Percentiles rank a stretch among this genome's conserved stretches.
phyloP scores from a whole-genome alignment of 352 stramenopile genomes.

The Phytophthora ohioensis region DNA sequence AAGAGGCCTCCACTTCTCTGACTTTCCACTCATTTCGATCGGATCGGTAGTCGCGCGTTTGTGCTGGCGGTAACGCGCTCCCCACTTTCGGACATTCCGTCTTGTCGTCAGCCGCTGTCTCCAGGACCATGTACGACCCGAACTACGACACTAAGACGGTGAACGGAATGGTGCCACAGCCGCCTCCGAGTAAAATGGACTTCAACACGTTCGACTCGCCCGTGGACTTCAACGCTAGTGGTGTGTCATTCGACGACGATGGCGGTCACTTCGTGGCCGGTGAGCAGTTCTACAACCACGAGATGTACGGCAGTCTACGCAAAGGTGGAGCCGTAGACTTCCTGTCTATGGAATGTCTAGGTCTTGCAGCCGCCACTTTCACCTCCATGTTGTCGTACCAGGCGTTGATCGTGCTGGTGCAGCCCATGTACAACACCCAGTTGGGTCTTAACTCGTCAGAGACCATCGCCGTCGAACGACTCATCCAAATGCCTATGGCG shows the following conservation, averaged over 20 bases:
- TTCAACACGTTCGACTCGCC: constrained; percentile 53
- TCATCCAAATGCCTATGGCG: constrained; percentile 87
- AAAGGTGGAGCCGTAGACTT: constrained; percentile 66
- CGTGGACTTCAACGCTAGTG: constrained; percentile 42
- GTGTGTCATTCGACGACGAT: constrained; percentile 45
- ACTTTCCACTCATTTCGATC: constrained; percentile 36
- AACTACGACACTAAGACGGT: constrained; percentile 41
- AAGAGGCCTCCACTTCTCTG: constrained; percentile 18
- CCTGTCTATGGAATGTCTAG: constrained; percentile 69
- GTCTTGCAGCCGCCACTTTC: constrained; percentile 69
- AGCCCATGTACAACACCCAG: constrained; percentile 67
- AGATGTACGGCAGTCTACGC: constrained; percentile 74
- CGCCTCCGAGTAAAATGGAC: constrained; percentile 38
- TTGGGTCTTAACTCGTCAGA: constrained; percentile 53
- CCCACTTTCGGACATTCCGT: constrained; percentile 13
- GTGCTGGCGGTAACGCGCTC: constrained; percentile 13
- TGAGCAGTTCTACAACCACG: constrained; percentile 80
- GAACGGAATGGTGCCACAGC: constrained; percentile 44
- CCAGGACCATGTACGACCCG: constrained; percentile 22
- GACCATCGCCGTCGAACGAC: constrained; percentile 54
- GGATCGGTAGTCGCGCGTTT: constrained; percentile 22
- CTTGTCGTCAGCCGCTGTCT: constrained; percentile 3
- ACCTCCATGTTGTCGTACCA: constrained; percentile 79
- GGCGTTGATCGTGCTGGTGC: constrained; percentile 54
- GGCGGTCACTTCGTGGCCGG: constrained; percentile 64